Percentiles rank a stretch among this genome's conserved stretches.
These are phyloP conservation scores for Scutellaria galericulata DNA, from an alignment of 257 asterid genomes.

Conservation along the genomic window DNA sequence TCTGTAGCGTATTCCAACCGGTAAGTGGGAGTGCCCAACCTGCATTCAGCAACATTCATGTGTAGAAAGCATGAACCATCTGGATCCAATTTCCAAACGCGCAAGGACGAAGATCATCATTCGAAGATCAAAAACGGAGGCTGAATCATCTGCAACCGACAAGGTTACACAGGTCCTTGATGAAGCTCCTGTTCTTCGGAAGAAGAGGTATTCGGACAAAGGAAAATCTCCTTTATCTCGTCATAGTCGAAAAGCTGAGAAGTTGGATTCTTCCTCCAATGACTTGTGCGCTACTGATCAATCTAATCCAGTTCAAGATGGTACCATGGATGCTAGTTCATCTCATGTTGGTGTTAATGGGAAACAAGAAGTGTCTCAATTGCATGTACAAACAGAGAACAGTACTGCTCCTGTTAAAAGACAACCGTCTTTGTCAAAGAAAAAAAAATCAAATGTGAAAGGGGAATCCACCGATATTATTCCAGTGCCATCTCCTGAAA, in stretches of 20 bases:
- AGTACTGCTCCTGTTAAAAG: conserved; percentile 44
- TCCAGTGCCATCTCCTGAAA: conserved; percentile 40
- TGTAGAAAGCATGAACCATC: conserved; percentile 46
- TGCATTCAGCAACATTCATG: conserved; percentile 50
- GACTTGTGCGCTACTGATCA: conserved; percentile 39
- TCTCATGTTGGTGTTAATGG: conserved; percentile 42
- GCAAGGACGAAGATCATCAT: conserved; percentile 61
- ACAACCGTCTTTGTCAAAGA: conserved; percentile 42
- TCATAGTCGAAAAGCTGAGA: conserved; percentile 44
- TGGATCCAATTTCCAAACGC: conserved; percentile 58
- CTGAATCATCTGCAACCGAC: conserved; percentile 51
- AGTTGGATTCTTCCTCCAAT: conserved; percentile 45
- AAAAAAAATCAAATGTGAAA: conserved; percentile 39
- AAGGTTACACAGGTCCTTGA: conserved; percentile 49
- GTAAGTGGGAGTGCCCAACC: conserved; percentile 78
- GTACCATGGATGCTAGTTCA: conserved; percentile 53
- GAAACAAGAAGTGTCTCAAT: conserved; percentile 43
- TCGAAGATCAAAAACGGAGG: conserved; percentile 58
- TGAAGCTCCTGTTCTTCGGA: conserved; percentile 55
- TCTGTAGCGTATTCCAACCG: conserved; percentile 66
- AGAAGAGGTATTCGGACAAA: conserved; percentile 53
- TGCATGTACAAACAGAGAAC: conserved; percentile 37
- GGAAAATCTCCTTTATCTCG: conserved; percentile 47
- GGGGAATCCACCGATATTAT: conserved; percentile 48
- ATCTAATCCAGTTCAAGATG: conserved; percentile 45